Conservation (phyloP, 176 grass and related monocot genomes). For the Oryza longistaminata region DNA sequence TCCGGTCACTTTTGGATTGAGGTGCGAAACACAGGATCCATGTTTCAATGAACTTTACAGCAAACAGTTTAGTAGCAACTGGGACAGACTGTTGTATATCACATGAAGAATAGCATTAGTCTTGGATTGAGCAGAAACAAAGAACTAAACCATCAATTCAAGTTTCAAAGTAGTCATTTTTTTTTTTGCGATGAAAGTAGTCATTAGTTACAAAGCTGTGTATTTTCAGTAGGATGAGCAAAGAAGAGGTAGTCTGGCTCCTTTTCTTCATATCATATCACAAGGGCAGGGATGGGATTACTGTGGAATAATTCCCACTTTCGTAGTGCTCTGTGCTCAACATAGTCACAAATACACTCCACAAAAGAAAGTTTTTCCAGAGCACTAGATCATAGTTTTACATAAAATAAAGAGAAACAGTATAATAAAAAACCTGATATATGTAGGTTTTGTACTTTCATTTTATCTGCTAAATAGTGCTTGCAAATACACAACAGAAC, state of each 20-base stretch:
- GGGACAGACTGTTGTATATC: slow-evolving; percentile 59
- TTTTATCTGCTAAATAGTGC: not conserved
- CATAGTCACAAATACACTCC: not conserved
- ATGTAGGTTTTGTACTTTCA: not conserved
- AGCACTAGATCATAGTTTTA: not conserved
- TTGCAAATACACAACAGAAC: slow-evolving; percentile 18
- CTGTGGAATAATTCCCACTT: not conserved
- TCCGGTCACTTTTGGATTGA: slow-evolving; percentile 50
- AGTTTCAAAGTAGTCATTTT: slow-evolving; percentile 5
- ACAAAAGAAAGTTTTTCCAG: not conserved
- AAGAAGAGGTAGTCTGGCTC: not conserved
- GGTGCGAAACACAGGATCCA: slow-evolving; percentile 73
- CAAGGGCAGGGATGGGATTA: not conserved
- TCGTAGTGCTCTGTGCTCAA: not conserved
- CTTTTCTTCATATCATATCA: not conserved
- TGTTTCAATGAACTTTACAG: slow-evolving; percentile 83
- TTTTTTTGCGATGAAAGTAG: not conserved
- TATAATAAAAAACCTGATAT: slow-evolving; percentile 37
- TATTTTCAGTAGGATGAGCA: not conserved
- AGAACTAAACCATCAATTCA: slow-evolving; percentile 30
- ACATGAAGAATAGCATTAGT: slow-evolving; percentile 39
- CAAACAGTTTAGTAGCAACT: slow-evolving; percentile 71
- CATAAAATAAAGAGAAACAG: not conserved
- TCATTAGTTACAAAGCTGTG: slow-evolving; percentile 17
- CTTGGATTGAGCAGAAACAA: slow-evolving; percentile 6